Percentiles rank a stretch among this genome's conserved stretches.
Conservation (phyloP, 352 stramenopile genomes). For the Globisporangium mamillatum region DNA sequence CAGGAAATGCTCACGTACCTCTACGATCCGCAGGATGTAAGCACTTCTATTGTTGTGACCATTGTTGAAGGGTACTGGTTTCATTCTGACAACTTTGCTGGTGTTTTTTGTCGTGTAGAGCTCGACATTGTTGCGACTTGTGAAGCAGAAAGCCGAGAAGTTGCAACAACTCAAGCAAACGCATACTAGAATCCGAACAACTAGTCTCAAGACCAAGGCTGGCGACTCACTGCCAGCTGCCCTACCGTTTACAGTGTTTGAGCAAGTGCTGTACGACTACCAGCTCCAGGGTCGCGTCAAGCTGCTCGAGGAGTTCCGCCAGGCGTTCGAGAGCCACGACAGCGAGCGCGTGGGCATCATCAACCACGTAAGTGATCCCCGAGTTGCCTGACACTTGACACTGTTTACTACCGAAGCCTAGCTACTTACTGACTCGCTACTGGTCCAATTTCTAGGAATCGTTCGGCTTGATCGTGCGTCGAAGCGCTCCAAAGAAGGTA, state of each 20-base stretch:
- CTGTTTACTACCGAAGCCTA: no score
- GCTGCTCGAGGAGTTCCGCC: constrained; percentile 54
- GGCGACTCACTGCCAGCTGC: background rate
- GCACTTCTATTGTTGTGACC: constrained; percentile 15
- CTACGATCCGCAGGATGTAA: constrained; percentile 69
- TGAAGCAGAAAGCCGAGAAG: constrained; percentile 39
- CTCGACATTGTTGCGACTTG: constrained; percentile 39
- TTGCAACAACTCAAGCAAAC: constrained; percentile 11
- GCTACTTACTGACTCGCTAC: no score
- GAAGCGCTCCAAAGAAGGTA: constrained; percentile 33
- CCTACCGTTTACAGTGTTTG: constrained; percentile 54
- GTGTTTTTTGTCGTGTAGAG: constrained; percentile 28
- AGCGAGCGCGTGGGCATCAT: constrained; percentile 56
- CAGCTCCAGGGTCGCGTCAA: constrained; percentile 64
- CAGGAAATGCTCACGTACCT: constrained; percentile 70
- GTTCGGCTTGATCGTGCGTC: constrained; percentile 33
- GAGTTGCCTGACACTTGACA: background rate
- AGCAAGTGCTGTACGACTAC: constrained; percentile 73
- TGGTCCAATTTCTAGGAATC: constrained; percentile 20
- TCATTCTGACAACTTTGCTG: background rate
- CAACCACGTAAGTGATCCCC: constrained; percentile 20
- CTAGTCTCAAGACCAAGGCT: background rate
- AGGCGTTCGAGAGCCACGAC: constrained; percentile 48
- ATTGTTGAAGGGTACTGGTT: background rate
- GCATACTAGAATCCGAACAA: constrained; percentile 21